A percentile compares a stretch with the other conserved stretches of the same genome.
These are phyloP conservation scores for Camellia lanceoleosa DNA, from an alignment of 148 eudicot species.

Conservation along the genomic window DNA sequence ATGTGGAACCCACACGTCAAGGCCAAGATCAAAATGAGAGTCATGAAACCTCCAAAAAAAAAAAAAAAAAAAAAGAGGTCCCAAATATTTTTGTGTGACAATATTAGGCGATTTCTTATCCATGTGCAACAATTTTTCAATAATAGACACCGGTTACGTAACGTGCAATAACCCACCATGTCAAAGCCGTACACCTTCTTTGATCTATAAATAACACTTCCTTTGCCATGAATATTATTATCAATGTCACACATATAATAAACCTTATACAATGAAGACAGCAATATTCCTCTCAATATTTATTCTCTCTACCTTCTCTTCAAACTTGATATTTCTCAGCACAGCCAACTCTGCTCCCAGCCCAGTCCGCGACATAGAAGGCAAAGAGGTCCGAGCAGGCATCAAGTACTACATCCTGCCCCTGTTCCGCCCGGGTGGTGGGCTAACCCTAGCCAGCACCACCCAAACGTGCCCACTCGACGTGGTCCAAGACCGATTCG, in stretches of 20 bases:
- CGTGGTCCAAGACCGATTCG: neutral
- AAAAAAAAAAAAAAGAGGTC: no score
- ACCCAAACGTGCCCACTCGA: neutral
- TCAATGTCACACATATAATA: neutral
- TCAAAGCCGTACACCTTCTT: no score
- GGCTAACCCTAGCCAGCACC: conserved; percentile 6
- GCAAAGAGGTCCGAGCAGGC: conserved; percentile 15
- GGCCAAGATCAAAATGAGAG: no score
- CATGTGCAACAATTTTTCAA: no score
- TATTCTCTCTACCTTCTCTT: conserved; percentile 1
- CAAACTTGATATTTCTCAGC: neutral
- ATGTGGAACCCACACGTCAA: no score
- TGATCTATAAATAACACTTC: no score
- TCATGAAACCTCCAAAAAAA: no score
- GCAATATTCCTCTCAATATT: neutral
- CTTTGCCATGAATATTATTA: no score
- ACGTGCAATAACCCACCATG: no score
- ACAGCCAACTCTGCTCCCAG: neutral
- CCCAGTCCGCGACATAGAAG: conserved; percentile 20
- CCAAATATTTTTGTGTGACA: no score
- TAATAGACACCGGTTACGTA: no score
- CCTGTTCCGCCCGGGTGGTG: conserved; percentile 19
- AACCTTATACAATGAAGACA: neutral
- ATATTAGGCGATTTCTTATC: no score
- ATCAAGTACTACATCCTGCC: conserved; percentile 25